Evolutionary conservation across 176 grass and related monocot species (phyloP), one percentile per base, ranked within the genome.

Genomic region (Typha latifolia): DNA sequence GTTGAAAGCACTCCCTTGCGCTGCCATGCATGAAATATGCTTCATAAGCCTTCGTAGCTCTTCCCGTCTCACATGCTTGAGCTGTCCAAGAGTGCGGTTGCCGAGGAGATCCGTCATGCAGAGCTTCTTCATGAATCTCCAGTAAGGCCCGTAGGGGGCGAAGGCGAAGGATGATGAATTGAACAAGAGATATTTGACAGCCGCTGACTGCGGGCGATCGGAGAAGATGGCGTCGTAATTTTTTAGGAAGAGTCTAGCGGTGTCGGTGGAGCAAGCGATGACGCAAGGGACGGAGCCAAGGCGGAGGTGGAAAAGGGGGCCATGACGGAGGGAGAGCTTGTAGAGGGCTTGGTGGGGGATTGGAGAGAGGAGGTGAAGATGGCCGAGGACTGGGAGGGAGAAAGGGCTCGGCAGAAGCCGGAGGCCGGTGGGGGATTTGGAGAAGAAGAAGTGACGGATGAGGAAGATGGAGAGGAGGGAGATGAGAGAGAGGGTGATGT

Each of bases 61-160:
- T n/a, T n/a, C 75, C 10, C 48, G 27, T 8, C 81, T 67, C 32
- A 91, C 61, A 12, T 78, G 89, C 4, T 78, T 74, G 1, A 87
- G 81, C 62, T 70, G 78, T 0, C 80, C 81, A 0, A 87, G 63
- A 21, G 78, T 91, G 4, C 82, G 81, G 2, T 78, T 67, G 5
- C 89, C 84, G 0, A 91, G 89, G 49, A 91, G 81, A 63, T 91
- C n/a, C n/a, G n/a, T n/a, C n/a, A n/a, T n/a, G n/a, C n/a, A n/a
- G n/a, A n/a, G n/a, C n/a, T n/a, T n/a, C n/a, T n/a, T n/a, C n/a
- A n/a, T n/a, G n/a, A n/a, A n/a, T n/a, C n/a, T n/a, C n/a, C n/a
- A n/a, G n/a, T n/a, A n/a, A n/a, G n/a, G n/a, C n/a, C n/a, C n/a
- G n/a, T n/a, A n/a, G n/a, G n/a, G n/a, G n/a, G n/a, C n/a, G n/a